Base-by-base conservation (phyloP, 371 early-diverging fungal species). In the Apophysomyces elegans region DNA sequence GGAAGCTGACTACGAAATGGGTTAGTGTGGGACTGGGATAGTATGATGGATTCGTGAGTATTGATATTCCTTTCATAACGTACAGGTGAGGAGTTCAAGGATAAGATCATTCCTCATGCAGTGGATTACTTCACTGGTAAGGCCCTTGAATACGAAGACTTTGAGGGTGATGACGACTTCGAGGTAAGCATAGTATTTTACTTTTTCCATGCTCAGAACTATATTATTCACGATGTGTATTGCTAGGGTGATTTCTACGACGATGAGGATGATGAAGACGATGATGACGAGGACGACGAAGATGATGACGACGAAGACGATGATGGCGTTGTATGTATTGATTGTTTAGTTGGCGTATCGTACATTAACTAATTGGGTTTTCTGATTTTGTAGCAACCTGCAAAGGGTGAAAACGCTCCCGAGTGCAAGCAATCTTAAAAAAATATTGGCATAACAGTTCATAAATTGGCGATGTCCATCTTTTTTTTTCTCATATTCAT, bases 71-170 rank as follows among this genome's bases (percentile, higher is more conserved):
- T 43, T 13, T 8, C 14, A 47, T 37, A 46, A 41, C 37, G 5
- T 45, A 2, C 50, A 66, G 73, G 73, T 43, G 98, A 99, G 76
- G 90, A 94, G 74, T 88, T 99, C 84, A 97, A 96, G 86, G 96
- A 96, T 64, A 93, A 92, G 77, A 77, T 99, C 65, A 90, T 99
- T 63, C 97, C 99, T 64, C 89, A 90, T 72, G 99, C 99, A 65
- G 82, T 99, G 62, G 95, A 96, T 80, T 99, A 96, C 93, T 99
- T 97, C 86, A 98, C 98, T 16, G 99, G 99, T 72, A 92, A 93
- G 81, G 98, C 99, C 54, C 86, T 96, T 45, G 87, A 89, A 64
- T 90, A 88, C 75, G 90, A 88, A 67, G 92, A 89, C 63, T 80
- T 86, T 58, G 84, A 77, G 12, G 88, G 85, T 57, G 89, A 89